A percentile compares a stretch with the other conserved stretches of the same genome.
phyloP scores from a whole-genome alignment of 768 basidiomycete genomes.

The Terana coerulea region DNA sequence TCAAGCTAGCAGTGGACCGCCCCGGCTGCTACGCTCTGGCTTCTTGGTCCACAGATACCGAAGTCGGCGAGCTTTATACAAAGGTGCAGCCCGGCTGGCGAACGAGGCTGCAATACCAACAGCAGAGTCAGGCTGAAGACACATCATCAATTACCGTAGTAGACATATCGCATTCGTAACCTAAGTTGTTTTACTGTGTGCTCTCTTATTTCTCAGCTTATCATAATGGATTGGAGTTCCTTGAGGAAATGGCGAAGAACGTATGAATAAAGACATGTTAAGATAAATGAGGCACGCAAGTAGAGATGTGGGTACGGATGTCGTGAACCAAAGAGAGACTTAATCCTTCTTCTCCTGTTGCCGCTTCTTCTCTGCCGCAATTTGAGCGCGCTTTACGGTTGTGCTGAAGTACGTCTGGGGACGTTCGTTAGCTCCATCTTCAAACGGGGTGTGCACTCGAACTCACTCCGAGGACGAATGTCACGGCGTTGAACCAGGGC shows the following conservation, averaged over 20 bases:
- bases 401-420: conserved; percentile 69
- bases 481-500: conserved; percentile 78
- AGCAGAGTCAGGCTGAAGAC: conserved; percentile 29
- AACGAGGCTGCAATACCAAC: conserved; percentile 38
- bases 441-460: not conserved
- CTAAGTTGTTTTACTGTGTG: no score
- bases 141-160: conserved; percentile 34
- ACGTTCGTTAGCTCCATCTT: not conserved
- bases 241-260: no score
- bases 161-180: conserved; percentile 15
- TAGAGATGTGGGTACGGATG: no score
- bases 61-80: conserved; percentile 46
- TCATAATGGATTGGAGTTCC: no score
- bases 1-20: conserved; percentile 55
- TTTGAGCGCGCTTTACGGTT: conserved; percentile 58
- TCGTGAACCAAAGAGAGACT: conserved; percentile 4
- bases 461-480: conserved; percentile 73
- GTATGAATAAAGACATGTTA: no score
- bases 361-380: conserved; percentile 44
- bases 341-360: conserved; percentile 28
- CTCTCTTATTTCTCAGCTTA: no score
- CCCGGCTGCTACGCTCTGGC: conserved; percentile 64
- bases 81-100: conserved; percentile 26
- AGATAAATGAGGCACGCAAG: no score
- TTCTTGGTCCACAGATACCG: conserved; percentile 67